Evolutionary conservation across 176 grass and related monocot species (phyloP), one percentile per base, ranked within the genome.

Genomic region (Metroxylon sagu): DNA sequence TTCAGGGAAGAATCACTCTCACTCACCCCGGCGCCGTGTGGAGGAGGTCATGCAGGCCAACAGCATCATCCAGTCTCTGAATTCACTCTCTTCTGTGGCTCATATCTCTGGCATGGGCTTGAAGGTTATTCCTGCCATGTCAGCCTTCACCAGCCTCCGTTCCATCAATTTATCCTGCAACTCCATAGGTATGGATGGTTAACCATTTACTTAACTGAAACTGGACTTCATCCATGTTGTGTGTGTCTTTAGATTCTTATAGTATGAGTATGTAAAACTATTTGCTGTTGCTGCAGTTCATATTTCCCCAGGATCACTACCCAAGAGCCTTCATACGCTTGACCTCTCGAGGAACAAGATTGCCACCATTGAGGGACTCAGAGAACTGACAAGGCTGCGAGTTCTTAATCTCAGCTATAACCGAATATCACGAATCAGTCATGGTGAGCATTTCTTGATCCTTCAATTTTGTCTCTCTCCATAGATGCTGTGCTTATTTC

Each of bases 301-400:
- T 31, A 78, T 97, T 50, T 52, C 66, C 21, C 31, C 81, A 1
- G 87, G 87, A 65, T 76, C 78, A 61, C 60, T 91, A 66, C 92
- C 92, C 6, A 91, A 76, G 79, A 85, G 78, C 19, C 62, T 97
- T 70, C 87, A 83, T 62, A 53, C 78, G 21, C 81, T 97, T 54
- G 83, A 97, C 50, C 77, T 97, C 25, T 97, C 92, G 12, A 77
- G 87, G 77, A 97, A 97, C 83, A 91, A 78, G 74, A 97, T 97
- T 16, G 65, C 43, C 4, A 17, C 2, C 56, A 88, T 88, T 59
- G 92, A 97, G 59, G 92, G 92, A 4, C 78, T 97, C 0, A 80
- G 84, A 17, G 84, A 97, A 14, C 69, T 91, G 78, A 83, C 84
- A 16, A 85, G 76, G 66, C 76, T 97, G 26, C 75, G 92, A 53